Evolutionary conservation across 371 early-diverging fungal species (phyloP).

Genomic region (Cokeromyces recurvatus): DNA sequence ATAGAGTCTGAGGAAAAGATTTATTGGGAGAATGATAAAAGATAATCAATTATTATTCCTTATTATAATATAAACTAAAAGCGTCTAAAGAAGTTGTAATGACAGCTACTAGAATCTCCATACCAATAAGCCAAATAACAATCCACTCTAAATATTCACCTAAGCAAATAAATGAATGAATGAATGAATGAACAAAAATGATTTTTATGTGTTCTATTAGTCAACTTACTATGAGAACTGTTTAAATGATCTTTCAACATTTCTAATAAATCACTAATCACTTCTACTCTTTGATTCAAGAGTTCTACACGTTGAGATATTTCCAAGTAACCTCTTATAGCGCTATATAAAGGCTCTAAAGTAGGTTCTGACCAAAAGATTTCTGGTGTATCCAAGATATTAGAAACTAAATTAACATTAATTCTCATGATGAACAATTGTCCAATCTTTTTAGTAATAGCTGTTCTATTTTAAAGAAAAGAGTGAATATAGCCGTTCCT

Average conservation of each 20-base stretch:
- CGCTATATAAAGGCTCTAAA: slow-evolving; percentile 73
- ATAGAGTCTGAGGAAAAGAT: slow-evolving; percentile 22
- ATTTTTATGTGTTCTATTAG: no score
- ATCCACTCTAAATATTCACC: slow-evolving; percentile 84
- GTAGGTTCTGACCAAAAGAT: slow-evolving; percentile 86
- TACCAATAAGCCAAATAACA: slow-evolving; percentile 75
- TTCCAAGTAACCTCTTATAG: slow-evolving; percentile 77
- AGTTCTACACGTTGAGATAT: slow-evolving; percentile 61
- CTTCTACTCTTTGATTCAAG: slow-evolving; percentile 54
- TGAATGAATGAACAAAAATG: no score
- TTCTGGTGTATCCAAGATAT: slow-evolving; percentile 83
- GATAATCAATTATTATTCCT: slow-evolving; percentile 3
- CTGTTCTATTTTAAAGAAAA: slow-evolving; percentile 31
- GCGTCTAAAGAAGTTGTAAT: slow-evolving; percentile 77
- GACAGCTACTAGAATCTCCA: slow-evolving; percentile 77
- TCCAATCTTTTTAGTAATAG: slow-evolving; percentile 62
- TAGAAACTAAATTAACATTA: slow-evolving; percentile 83
- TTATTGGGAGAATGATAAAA: slow-evolving; percentile 26
- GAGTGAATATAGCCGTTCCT: neutral
- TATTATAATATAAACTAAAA: slow-evolving; percentile 61
- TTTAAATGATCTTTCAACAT: slow-evolving; percentile 83
- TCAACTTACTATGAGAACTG: slow-evolving; percentile 54
- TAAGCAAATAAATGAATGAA: no score
- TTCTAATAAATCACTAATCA: slow-evolving; percentile 76
- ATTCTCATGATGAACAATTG: slow-evolving; percentile 83